Base-by-base conservation (phyloP, 108 stramenopile species). In the Fragilaria crotonensis region DNA sequence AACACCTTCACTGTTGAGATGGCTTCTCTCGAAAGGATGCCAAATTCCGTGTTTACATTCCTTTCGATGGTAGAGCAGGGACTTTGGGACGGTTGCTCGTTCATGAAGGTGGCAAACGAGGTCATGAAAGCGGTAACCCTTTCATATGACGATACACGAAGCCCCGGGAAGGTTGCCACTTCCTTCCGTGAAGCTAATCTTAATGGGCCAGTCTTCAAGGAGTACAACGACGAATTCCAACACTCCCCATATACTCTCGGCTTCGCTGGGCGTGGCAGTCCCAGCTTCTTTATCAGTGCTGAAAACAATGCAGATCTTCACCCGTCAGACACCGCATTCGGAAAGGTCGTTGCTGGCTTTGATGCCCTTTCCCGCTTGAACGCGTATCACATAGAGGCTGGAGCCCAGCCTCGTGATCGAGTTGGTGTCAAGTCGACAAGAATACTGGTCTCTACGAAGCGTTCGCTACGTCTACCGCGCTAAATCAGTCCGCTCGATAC, bases 201-300 rank as follows among this genome's bases (percentile, higher is more conserved):
- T 27, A 70, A 73, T 23, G 33, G 49, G 19, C 63, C 86, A 11
- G 55, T 71, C 30, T 93, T 79, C 52, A 79, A 75, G 57, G 90
- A 93, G 59, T 89, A 87, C 55, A 52, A 48, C 28, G 26, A 48
- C 2, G 56, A 69, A 0, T 85, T 66, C 58, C 80, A 82, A 7
- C 90, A 93, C 66, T 25, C 47, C 2, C 57, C 70, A 54, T 85
- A 72, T 57, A 89, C 87, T 1, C 61, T 93, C 0, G 90, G 85
- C 0, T 83, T 86, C 58, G 80, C 88, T 0, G 85, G 80, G 0
- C 80, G 80, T 32, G 91, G 88, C 25, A 68, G 62, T 63, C 87
- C 90, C 1, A 83, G 81, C 33, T 91, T 91, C 60, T 95, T 79
- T 58, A 84, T 95, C 64, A 85, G 79, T 51, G 85, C 71, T 32